phyloP scores from a whole-genome alignment of 2,329 filamentous ascomycete species.

The Diaporthe citri region DNA sequence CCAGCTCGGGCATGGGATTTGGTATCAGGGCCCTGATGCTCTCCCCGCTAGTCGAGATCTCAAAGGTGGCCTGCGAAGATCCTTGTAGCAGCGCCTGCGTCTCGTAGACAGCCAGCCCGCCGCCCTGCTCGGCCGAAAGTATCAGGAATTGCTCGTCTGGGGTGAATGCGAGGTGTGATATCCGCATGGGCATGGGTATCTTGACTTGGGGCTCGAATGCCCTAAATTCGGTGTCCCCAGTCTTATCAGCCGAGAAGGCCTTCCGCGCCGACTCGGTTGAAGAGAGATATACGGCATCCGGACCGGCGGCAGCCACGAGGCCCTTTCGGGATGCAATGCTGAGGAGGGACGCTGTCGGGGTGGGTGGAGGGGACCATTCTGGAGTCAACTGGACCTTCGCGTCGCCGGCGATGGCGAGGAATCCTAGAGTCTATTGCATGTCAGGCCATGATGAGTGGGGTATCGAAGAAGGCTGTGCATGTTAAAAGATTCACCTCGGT shows the following conservation, averaged over 20 bases:
- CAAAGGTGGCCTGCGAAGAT: conserved; percentile 76
- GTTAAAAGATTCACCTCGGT: conserved; percentile 75
- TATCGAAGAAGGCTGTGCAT: too few species aligned
- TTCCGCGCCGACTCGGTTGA: conserved; percentile 83
- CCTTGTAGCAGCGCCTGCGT: conserved; percentile 76
- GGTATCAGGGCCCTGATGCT: conserved; percentile 80
- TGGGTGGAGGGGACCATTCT: conserved; percentile 82
- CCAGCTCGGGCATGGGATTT: conserved; percentile 81
- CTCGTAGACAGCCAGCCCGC: conserved; percentile 87
- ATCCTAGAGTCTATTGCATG: conserved; percentile 75
- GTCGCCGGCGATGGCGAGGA: conserved; percentile 83
- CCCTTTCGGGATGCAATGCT: conserved; percentile 84
- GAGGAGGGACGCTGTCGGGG: conserved; percentile 84
- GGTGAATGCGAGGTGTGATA: conserved; percentile 92
- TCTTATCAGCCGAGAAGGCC: conserved; percentile 73
- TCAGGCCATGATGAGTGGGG: neutral
- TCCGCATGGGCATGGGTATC: conserved; percentile 78
- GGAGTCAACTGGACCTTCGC: conserved; percentile 85
- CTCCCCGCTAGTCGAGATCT: conserved; percentile 81
- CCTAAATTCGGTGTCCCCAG: conserved; percentile 74
- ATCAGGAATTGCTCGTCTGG: conserved; percentile 89
- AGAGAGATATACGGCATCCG: conserved; percentile 81
- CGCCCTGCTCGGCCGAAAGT: conserved; percentile 83
- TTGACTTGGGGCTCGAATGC: conserved; percentile 80
- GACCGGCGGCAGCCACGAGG: conserved; percentile 88